Conservation (phyloP, 1,139 yeast genomes). For the Hansenula anomala region DNA sequence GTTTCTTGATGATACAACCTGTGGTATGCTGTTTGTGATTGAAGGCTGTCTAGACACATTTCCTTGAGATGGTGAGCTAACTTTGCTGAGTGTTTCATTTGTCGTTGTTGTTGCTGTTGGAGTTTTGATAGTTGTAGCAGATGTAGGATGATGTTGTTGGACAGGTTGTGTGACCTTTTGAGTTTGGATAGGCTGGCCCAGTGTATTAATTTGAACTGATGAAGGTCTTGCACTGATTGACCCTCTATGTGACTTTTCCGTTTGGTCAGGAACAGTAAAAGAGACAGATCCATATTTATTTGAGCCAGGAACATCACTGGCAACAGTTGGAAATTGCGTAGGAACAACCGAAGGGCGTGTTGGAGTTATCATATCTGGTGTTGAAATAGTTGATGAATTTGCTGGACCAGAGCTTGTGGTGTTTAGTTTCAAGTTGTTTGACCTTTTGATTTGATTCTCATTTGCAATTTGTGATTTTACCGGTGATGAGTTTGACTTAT, state of each 20-base stretch:
- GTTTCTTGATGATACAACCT: conserved; percentile 11
- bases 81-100: neutral
- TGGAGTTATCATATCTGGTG: neutral
- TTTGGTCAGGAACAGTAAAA: conserved; percentile 28
- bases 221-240: conserved; percentile 44
- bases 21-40: neutral
- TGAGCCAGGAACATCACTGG: neutral
- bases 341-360: conserved; percentile 1
- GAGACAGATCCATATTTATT: conserved; percentile 20
- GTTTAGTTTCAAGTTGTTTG: neutral
- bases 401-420: neutral
- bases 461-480: neutral
- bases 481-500: neutral
- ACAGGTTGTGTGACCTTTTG: conserved; percentile 3
- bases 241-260: conserved; percentile 39
- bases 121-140: conserved; percentile 3
- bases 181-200: conserved; percentile 7
- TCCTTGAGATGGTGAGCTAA: too few relatives aligned
- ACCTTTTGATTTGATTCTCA: conserved; percentile 1
- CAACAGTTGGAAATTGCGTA: neutral
- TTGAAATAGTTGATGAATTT: neutral
- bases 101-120: neutral
- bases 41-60: conserved; percentile 9
- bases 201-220: conserved; percentile 20
- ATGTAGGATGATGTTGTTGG: conserved; percentile 13